Conservation (phyloP, 1,139 yeast species). For the Saccharomyces hybrid region DNA sequence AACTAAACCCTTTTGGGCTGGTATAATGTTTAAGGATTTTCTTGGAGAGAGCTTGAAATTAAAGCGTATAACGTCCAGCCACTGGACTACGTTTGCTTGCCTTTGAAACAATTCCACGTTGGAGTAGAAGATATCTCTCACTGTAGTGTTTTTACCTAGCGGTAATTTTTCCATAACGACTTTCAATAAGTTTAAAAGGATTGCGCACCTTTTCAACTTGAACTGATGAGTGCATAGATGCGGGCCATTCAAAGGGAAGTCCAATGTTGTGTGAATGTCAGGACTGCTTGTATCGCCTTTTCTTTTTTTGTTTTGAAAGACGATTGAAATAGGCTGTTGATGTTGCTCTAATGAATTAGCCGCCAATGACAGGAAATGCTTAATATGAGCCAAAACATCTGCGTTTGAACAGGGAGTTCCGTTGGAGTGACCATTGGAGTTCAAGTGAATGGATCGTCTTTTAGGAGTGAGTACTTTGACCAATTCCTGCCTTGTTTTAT, state of each 20-base stretch:
- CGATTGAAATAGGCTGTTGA: conserved; percentile 7
- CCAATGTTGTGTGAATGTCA: conserved; percentile 2
- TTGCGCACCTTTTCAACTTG: conserved; percentile 10
- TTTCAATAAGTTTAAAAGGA: conserved; percentile 15
- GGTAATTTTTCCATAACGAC: conserved; percentile 9
- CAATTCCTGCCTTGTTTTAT: neutral
- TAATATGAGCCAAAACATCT: conserved; percentile 7
- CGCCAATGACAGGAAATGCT: conserved; percentile 8
- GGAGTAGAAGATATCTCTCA: conserved; percentile 31
- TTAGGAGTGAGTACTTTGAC: neutral
- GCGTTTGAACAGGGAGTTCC: neutral
- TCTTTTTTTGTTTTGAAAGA: conserved; percentile 2
- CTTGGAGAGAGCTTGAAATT: conserved; percentile 16
- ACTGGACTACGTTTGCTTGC: conserved; percentile 21
- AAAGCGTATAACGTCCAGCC: conserved; percentile 19
- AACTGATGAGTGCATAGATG: neutral
- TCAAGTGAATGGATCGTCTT: neutral
- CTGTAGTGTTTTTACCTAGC: conserved; percentile 18
- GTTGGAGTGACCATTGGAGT: neutral
- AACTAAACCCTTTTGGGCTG: conserved; percentile 34
- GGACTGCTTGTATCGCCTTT: conserved; percentile 3
- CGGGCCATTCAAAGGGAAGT: neutral
- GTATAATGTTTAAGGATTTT: conserved; percentile 22
- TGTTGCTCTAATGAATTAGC: conserved; percentile 10
- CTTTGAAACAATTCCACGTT: conserved; percentile 28